Percentiles rank a stretch among this genome's conserved stretches.
Conservation (phyloP, 2,329 filamentous ascomycete genomes). For the Sporothrix mexicana region DNA sequence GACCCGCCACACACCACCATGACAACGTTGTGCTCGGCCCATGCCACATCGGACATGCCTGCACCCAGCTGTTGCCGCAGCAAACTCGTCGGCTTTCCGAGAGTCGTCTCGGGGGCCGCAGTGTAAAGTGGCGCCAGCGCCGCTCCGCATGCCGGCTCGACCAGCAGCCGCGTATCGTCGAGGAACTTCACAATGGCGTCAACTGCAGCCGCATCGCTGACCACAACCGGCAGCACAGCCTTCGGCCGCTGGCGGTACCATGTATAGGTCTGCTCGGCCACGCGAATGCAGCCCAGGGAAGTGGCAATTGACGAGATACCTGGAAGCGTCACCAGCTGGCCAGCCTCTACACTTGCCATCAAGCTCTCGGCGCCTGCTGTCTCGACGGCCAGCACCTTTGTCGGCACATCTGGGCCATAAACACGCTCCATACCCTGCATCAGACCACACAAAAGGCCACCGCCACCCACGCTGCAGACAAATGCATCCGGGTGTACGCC, state of each 20-base stretch:
- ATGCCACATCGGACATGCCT: conserved; percentile 61
- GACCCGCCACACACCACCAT: conserved; percentile 84
- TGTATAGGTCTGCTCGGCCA: conserved; percentile 63
- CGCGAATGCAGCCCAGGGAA: conserved; percentile 70
- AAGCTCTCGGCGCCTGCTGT: conserved; percentile 74
- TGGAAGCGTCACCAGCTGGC: conserved; percentile 64
- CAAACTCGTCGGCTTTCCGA: conserved; percentile 12
- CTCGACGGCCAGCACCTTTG: conserved; percentile 69
- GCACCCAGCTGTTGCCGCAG: conserved; percentile 66
- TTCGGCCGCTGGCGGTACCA: conserved; percentile 58
- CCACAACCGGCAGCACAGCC: conserved; percentile 61
- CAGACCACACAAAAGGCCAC: conserved; percentile 72
- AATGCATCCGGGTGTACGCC: conserved; percentile 60
- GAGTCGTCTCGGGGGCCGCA: conserved; percentile 39
- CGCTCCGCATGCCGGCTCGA: conserved; percentile 86
- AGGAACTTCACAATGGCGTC: conserved; percentile 77
- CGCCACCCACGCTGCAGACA: conserved; percentile 73
- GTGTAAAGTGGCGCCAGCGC: conserved; percentile 72
- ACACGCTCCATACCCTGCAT: conserved; percentile 63
- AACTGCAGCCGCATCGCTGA: conserved; percentile 79
- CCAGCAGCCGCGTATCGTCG: conserved; percentile 79
- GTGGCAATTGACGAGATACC: conserved; percentile 75
- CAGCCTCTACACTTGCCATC: conserved; percentile 58
- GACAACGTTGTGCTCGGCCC: conserved; percentile 73
- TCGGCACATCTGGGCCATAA: conserved; percentile 37